Percentiles rank a stretch among this genome's conserved stretches.
These are phyloP conservation scores for Excoecaria cochinchinensis DNA, from an alignment of 345 rosid genomes.

Conservation along the genomic window DNA sequence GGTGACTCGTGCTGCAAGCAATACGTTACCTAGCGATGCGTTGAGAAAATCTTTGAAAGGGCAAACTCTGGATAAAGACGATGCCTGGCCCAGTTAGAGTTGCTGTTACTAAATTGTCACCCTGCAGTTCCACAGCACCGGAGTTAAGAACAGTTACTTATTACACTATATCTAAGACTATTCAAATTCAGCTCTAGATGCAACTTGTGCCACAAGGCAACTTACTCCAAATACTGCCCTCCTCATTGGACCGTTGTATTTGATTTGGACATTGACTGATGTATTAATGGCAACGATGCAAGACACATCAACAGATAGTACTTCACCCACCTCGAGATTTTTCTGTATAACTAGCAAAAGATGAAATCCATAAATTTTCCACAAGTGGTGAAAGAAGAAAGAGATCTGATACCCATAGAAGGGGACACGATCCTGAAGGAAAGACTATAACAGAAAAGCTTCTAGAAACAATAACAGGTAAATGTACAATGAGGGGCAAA, in stretches of 20 bases:
- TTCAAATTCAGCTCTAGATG: neutral
- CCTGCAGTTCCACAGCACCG: slow-evolving; percentile 46
- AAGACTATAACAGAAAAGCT: neutral
- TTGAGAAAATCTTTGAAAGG: slow-evolving; percentile 85
- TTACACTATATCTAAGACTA: neutral
- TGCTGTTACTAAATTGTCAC: slow-evolving; percentile 84
- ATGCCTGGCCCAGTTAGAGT: slow-evolving; percentile 93
- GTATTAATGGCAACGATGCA: slow-evolving; percentile 83
- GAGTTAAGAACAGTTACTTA: neutral
- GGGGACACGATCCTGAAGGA: neutral
- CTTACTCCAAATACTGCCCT: slow-evolving; percentile 90
- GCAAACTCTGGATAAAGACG: slow-evolving; percentile 95
- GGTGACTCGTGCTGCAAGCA: neutral
- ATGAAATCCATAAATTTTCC: slow-evolving; percentile 6
- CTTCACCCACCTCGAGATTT: slow-evolving; percentile 89
- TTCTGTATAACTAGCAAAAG: slow-evolving; percentile 79
- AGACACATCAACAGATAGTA: slow-evolving; percentile 72
- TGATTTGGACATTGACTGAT: slow-evolving; percentile 74
- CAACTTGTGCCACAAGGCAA: neutral
- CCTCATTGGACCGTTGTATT: slow-evolving; percentile 77
- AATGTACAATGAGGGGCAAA: neutral
- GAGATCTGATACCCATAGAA: neutral
- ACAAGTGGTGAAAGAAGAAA: slow-evolving; percentile 16
- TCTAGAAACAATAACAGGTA: slow-evolving; percentile 5
- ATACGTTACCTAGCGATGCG: slow-evolving; percentile 74